A percentile compares a stretch with the other conserved stretches of the same genome.
These are phyloP conservation scores for Carpinus fangiana DNA, from an alignment of 306 rosid genomes.

Conservation along the genomic window DNA sequence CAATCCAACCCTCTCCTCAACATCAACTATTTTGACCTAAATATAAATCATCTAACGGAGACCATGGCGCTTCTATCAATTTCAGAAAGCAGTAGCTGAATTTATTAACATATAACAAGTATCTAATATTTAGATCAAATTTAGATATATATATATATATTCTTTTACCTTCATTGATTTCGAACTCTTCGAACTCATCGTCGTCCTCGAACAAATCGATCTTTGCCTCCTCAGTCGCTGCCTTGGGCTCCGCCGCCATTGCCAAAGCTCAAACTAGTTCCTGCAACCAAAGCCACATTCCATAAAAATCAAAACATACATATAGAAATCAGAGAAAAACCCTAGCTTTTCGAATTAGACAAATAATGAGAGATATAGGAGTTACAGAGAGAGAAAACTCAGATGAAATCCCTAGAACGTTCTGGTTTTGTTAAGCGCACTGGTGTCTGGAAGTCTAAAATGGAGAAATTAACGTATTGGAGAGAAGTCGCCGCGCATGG, in stretches of 20 bases:
- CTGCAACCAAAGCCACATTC: neutral
- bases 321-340: too few species aligned
- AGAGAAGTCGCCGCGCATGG: too few species aligned
- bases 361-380: too few species aligned
- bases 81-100: too few species aligned
- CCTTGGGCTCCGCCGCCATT: slow-evolving; percentile 46
- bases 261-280: neutral
- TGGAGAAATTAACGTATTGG: too few species aligned
- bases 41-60: neutral
- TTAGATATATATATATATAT: neutral
- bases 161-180: slow-evolving; percentile 30
- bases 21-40: neutral
- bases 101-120: neutral
- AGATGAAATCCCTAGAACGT: too few species aligned
- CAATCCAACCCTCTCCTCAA: neutral
- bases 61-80: neutral
- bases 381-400: too few species aligned
- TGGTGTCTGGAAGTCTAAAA: too few species aligned
- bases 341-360: too few species aligned
- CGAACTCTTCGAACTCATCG: slow-evolving; percentile 47
- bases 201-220: slow-evolving; percentile 46
- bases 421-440: too few species aligned
- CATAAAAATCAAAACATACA: neutral
- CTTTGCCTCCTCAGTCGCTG: slow-evolving; percentile 36
- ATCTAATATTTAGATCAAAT: neutral